Conservation (phyloP, 2,329 filamentous ascomycete species). For the Allantophomopsis cytisporea region DNA sequence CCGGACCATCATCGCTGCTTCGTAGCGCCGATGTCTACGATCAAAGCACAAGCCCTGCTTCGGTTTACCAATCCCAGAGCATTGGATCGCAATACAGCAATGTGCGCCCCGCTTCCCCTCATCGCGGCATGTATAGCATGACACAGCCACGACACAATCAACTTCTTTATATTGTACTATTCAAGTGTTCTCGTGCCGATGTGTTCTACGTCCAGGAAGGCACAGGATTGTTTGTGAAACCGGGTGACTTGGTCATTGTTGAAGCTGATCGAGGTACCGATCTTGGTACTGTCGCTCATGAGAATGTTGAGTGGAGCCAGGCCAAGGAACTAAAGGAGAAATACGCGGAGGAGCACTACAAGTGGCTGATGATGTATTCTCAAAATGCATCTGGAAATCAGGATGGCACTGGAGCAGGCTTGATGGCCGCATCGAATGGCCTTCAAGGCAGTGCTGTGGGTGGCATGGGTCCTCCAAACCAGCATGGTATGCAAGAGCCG, state of each 20-base stretch:
- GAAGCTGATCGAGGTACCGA: constrained; percentile 95
- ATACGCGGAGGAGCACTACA: constrained; percentile 90
- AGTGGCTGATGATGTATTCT: constrained; percentile 98
- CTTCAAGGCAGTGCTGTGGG: constrained; percentile 59
- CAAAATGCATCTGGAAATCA: constrained; percentile 54
- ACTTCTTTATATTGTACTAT: constrained; percentile 77
- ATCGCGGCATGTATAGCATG: constrained; percentile 46
- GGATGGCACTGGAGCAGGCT: constrained; percentile 45
- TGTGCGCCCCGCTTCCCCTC: constrained; percentile 41
- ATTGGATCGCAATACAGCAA: constrained; percentile 10
- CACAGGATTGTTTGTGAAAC: constrained; percentile 79
- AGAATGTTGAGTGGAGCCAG: constrained; percentile 76
- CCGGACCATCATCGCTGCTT: constrained; percentile 10
- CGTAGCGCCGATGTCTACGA: constrained; percentile 11
- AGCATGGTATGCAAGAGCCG: constrained; percentile 61
- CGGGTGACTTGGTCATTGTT: constrained; percentile 90
- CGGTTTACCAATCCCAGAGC: constrained; percentile 6
- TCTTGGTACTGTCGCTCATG: constrained; percentile 79
- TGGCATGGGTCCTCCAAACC: constrained; percentile 63
- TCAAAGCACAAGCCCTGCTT: constrained; percentile 5
- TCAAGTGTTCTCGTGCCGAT: constrained; percentile 91
- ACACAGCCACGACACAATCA: constrained; percentile 51
- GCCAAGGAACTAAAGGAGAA: constrained; percentile 85
- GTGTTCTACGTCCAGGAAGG: constrained; percentile 97
- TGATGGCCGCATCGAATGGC: constrained; percentile 49